phyloP scores from a whole-genome alignment of 257 asterid species.

The Petunia secreta region DNA sequence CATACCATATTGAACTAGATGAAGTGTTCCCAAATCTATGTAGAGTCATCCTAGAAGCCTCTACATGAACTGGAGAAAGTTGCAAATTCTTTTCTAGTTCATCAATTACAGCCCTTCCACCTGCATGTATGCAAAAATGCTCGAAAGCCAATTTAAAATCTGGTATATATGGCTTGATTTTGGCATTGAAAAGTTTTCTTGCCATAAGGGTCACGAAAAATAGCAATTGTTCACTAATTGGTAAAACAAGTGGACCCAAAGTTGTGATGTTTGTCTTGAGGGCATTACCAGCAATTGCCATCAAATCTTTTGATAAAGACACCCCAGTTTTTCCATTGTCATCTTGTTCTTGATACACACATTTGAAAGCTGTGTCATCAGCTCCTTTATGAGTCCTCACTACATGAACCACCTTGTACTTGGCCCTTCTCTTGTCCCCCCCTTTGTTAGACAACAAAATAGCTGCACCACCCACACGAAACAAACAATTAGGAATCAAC shows the following conservation, averaged over 20 bases:
- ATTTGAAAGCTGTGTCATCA: conserved; percentile 41
- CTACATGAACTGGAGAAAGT: conserved; percentile 41
- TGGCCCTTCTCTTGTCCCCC: conserved; percentile 37
- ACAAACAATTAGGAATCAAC: conserved; percentile 53
- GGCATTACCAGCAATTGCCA: conserved; percentile 49
- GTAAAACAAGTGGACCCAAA: conserved; percentile 49
- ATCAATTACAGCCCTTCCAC: conserved; percentile 52
- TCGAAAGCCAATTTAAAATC: conserved; percentile 53
- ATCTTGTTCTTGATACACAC: conserved; percentile 51
- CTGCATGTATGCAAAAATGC: conserved; percentile 57
- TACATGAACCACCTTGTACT: conserved; percentile 44
- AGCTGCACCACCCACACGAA: conserved; percentile 51
- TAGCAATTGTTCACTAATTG: conserved; percentile 46
- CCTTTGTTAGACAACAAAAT: conserved; percentile 39
- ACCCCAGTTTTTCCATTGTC: conserved; percentile 41
- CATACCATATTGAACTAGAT: conserved; percentile 57
- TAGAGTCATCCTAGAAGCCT: conserved; percentile 54
- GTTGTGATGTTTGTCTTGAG: conserved; percentile 48
- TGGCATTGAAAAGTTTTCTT: conserved; percentile 31
- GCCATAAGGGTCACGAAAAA: conserved; percentile 36
- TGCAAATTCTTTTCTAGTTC: conserved; percentile 49
- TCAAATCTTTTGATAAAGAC: conserved; percentile 43
- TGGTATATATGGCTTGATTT: conserved; percentile 43
- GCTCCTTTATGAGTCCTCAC: conserved; percentile 51
- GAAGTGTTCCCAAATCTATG: conserved; percentile 57